Evolutionary conservation across 441 rosid species (phyloP), one percentile per base, ranked within the genome.

Genomic region (Populus hybrid): DNA sequence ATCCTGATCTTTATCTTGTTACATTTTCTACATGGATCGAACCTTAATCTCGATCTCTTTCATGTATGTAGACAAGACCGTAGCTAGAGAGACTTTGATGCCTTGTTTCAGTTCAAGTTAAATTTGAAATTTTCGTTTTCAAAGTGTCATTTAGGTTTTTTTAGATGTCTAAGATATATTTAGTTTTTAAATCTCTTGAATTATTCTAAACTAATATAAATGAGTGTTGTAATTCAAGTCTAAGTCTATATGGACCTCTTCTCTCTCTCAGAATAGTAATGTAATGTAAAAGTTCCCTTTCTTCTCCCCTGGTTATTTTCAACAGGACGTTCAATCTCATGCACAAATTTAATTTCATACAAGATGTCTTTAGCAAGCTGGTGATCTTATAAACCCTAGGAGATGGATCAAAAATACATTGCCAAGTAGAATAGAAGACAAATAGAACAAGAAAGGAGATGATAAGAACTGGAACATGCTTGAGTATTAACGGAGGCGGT

Each of bases 401-500:
- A 16, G 59, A 50, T 50, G n/a, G 59, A 0, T 50, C 32, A n/a
- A 18, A 18, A 18, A 16, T 54, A 54, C 61, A 20, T 54, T 1
- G 61, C 18, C 21, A 54, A 20, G 61, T 54, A 54, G 61, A 54
- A 54, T 21, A 54, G 61, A 76, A 76, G 35, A 82, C 86, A 40
- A 40, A 61, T 3, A 76, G 6, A 5, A 78, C 9, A 20, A 85
- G 77, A 70, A 80, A 11, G 10, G 20, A 26, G 77, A 85, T 8
- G 69, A 85, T 80, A 32, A 85, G 8, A 23, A 85, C 78, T 4
- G 87, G 87, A 34, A 78, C 21, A 26, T 66, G 3, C 24, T 82
- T 77, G 66, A 82, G 50, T 42, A 76, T 30, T 38, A 38, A 24
- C 0, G 87, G 87, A 23, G 85, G 87, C 8, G 87, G 82, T 1